Evolutionary conservation across 257 asterid genomes (phyloP), one percentile per base, ranked within the genome.

Genomic region (Penstemon barbatus): DNA sequence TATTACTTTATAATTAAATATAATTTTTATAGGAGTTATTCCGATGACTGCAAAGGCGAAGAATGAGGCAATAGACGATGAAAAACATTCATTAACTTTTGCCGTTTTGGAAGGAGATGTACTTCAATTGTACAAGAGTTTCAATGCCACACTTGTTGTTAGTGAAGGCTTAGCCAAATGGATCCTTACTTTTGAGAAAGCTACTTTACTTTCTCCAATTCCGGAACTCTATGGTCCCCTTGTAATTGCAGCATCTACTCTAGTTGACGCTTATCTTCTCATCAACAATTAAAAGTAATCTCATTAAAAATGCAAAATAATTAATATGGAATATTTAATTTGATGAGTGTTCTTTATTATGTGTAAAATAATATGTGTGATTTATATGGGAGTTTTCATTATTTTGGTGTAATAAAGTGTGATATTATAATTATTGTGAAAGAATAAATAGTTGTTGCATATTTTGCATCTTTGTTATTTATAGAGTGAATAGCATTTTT

Each of bases 131-230:
- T 79, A 75, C 78, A 71, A 58, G 66, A 71, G 51, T 42, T 71
- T 75, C 13, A 64, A 63, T 54, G 46, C 9, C 13, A 68, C 65
- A 3, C 18, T 75, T 15, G 37, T 0, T 1, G 73, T 72, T 42
- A 69, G 59, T 4, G 77, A 74, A 18, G 82, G 80, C 49, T 57
- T 33, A 13, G 80, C 54, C 11, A 59, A 67, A 11, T 77, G 80
- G 79, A 76, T 12, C 4, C 3, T 80, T 6, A 68, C 39, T 4
- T 77, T n/a, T 40, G 85, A 77, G 74, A 71, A 58, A 25, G 15
- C 38, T 45, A 18, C 33, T 18, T 4, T 46, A 42, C 25, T 45
- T 7, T 8, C 55, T 44, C 68, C 68, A 9, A 36, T 42, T 18
- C 68, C 68, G 0, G 68, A 19, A 45, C 7, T 2, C 4, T 63